Conservation (phyloP, 306 rosid genomes). For the Boehmeria nivea region DNA sequence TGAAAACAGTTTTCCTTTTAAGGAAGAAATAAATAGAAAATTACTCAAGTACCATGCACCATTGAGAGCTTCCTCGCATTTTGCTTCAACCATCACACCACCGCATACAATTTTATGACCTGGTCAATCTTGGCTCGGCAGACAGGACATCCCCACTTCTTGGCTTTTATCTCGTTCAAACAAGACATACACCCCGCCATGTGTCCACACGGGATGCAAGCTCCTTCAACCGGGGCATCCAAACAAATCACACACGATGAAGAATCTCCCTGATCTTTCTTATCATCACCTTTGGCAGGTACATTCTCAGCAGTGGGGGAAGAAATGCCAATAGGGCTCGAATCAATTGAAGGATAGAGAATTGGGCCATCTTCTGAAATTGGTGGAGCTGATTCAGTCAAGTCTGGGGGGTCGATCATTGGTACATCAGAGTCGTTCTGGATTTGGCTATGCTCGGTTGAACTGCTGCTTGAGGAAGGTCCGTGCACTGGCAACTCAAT, state of each 20-base stretch:
- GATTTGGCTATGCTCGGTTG: slow-evolving; percentile 22
- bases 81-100: slow-evolving; percentile 51
- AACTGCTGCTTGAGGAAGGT: slow-evolving; percentile 26
- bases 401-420: slow-evolving; percentile 16
- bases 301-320: slow-evolving; percentile 29
- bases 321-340: slow-evolving; percentile 46
- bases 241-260: slow-evolving; percentile 82
- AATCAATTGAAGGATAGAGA: slow-evolving; percentile 79
- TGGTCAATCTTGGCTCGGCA: slow-evolving; percentile 87
- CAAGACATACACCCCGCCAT: slow-evolving; percentile 98
- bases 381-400: slow-evolving; percentile 67
- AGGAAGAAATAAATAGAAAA: slow-evolving; percentile 6
- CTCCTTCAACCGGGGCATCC: slow-evolving; percentile 96
- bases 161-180: slow-evolving; percentile 70
- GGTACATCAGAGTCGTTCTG: slow-evolving; percentile 23
- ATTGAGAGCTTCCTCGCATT: slow-evolving; percentile 17
- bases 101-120: slow-evolving; percentile 67
- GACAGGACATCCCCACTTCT: slow-evolving; percentile 99
- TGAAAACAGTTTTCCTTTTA: not conserved
- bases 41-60: slow-evolving; percentile 9
- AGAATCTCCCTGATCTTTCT: slow-evolving; percentile 32
- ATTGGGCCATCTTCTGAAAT: slow-evolving; percentile 40
- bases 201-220: slow-evolving; percentile 98
- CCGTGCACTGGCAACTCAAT: slow-evolving; percentile 33
- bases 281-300: slow-evolving; percentile 29